Conservation (phyloP, 2,329 filamentous ascomycete species). For the Madurella mycetomatis region DNA sequence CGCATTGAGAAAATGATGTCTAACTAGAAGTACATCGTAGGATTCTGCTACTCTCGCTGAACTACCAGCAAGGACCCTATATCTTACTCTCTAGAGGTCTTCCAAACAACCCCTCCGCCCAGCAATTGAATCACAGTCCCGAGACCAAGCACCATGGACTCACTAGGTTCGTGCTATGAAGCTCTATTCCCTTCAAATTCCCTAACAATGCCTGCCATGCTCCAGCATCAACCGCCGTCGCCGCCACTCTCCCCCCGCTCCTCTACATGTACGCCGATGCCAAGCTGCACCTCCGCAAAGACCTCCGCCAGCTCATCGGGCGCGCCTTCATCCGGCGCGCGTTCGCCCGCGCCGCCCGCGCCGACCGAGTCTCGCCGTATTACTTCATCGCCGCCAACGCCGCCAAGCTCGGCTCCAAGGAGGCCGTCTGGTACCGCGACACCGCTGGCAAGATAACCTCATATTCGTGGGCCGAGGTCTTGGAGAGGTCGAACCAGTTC, state of each 20-base stretch:
- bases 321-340: conserved; percentile 18
- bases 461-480: conserved; percentile 56
- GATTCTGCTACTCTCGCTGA: too few species aligned
- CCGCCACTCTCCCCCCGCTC: conserved; percentile 35
- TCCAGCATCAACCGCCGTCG: conserved; percentile 26
- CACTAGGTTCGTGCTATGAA: neutral
- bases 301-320: conserved; percentile 47
- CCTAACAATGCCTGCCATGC: neutral
- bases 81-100: neutral
- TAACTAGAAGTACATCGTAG: too few species aligned
- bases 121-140: neutral
- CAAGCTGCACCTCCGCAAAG: conserved; percentile 63
- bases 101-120: neutral
- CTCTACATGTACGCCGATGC: conserved; percentile 58
- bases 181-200: neutral
- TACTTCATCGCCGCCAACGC: conserved; percentile 60
- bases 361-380: conserved; percentile 57
- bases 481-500: conserved; percentile 55
- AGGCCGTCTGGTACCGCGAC: conserved; percentile 63
- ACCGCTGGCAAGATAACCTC: conserved; percentile 33
- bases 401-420: conserved; percentile 43
- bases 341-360: conserved; percentile 36
- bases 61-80: too few species aligned
- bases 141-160: neutral
- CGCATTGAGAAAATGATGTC: too few species aligned